Evolutionary conservation across 768 basidiomycete species (phyloP).

Genomic region (Inosperma sp.): DNA sequence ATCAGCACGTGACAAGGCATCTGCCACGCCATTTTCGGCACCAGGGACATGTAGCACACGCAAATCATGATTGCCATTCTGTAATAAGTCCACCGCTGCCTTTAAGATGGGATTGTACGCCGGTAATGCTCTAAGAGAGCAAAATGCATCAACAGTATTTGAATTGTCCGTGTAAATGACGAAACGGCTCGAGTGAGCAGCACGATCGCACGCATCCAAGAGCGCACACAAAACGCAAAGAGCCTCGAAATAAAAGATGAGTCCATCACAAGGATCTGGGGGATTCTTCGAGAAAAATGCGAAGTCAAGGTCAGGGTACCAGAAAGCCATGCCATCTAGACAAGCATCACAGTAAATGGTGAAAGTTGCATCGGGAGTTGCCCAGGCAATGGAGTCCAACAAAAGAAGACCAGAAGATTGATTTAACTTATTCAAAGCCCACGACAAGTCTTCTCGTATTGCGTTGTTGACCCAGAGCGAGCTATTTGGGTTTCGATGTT

Average conservation of each 20-base stretch:
- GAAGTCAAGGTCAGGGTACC: slow-evolving; percentile 15
- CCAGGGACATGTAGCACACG: slow-evolving; percentile 26
- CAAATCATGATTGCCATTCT: slow-evolving; percentile 11
- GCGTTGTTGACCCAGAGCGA: no score
- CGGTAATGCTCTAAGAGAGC: slow-evolving; percentile 14
- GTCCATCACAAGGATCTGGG: rapidly evolving
- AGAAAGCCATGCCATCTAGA: slow-evolving; percentile 25
- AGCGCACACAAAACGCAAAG: slow-evolving; percentile 21
- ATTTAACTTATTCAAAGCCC: slow-evolving; percentile 25
- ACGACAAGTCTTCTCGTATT: no score
- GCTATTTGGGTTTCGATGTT: slow-evolving; percentile 1
- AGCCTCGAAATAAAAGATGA: slow-evolving; percentile 28
- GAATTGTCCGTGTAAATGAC: slow-evolving; percentile 28
- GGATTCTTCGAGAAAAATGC: slow-evolving; percentile 20
- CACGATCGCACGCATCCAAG: background rate
- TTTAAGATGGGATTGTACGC: slow-evolving; percentile 25
- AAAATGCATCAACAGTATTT: slow-evolving; percentile 34
- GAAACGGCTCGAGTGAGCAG: background rate
- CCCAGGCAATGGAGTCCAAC: slow-evolving; percentile 19
- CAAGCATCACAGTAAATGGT: slow-evolving; percentile 27
- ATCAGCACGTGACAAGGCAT: slow-evolving; percentile 26
- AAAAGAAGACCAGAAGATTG: slow-evolving; percentile 21
- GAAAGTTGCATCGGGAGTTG: background rate
- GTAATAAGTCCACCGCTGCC: slow-evolving; percentile 12
- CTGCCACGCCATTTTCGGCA: slow-evolving; percentile 25